Evolutionary conservation across 192 early-diverging fungal species (phyloP).

Genomic region (Pecoramyces ruminantium): DNA sequence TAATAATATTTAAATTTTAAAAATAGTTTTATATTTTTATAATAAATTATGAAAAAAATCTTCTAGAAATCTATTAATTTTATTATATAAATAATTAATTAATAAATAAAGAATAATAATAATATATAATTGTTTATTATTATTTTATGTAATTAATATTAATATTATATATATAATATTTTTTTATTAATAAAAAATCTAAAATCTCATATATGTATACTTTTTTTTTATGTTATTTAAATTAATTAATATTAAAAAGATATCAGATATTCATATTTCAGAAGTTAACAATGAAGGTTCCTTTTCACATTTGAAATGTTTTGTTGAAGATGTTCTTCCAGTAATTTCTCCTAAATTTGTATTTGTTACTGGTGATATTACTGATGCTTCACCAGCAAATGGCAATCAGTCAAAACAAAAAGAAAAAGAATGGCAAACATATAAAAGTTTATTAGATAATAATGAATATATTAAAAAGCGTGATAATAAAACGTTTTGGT

Average conservation of each 20-base stretch:
- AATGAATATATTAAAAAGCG: neutral
- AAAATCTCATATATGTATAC: too few relatives aligned
- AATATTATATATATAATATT: too few relatives aligned
- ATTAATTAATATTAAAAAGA: slow-evolving; percentile 20
- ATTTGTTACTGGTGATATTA: slow-evolving; percentile 29
- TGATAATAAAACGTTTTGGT: neutral
- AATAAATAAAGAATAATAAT: too few relatives aligned
- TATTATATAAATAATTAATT: too few relatives aligned
- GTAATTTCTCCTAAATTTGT: slow-evolving; percentile 62
- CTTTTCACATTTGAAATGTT: slow-evolving; percentile 56
- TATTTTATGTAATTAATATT: too few relatives aligned
- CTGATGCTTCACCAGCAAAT: neutral
- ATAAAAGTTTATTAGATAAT: neutral
- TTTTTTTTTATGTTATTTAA: too few relatives aligned
- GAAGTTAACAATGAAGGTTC: slow-evolving; percentile 42
- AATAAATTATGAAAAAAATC: too few relatives aligned
- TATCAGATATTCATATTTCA: slow-evolving; percentile 78
- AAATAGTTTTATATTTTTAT: too few relatives aligned
- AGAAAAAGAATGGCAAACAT: neutral
- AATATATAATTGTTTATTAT: too few relatives aligned
- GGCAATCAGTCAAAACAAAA: slow-evolving; percentile 1
- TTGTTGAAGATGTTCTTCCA: slow-evolving; percentile 55
- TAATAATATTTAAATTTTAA: too few relatives aligned
- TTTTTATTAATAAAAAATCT: too few relatives aligned
- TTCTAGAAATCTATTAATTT: too few relatives aligned